Percentiles rank a stretch among this genome's conserved stretches.
Conservation (phyloP, 106 monocot genomes). For the Platanthera guangdongensis region DNA sequence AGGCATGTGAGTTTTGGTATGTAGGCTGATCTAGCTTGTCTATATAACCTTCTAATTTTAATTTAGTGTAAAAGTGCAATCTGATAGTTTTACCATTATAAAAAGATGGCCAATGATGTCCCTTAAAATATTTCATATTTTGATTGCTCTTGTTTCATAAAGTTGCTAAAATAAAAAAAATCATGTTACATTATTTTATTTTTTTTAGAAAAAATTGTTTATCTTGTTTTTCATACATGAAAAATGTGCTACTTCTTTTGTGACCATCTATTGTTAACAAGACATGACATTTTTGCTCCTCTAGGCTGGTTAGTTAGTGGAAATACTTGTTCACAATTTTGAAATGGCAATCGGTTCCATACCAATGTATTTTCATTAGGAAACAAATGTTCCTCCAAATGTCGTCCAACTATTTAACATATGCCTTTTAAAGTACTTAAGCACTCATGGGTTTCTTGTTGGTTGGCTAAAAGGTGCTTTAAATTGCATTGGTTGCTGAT, state of each 20-base stretch:
- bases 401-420: too few species aligned
- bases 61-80: neutral
- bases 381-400: too few species aligned
- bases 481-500: neutral
- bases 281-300: too few species aligned
- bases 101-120: neutral
- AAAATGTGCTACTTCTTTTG: too few species aligned
- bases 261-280: too few species aligned
- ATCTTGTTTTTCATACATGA: too few species aligned
- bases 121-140: neutral
- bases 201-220: too few species aligned
- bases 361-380: too few species aligned
- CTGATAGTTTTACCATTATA: neutral
- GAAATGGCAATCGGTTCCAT: neutral
- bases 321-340: neutral
- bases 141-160: too few species aligned
- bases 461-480: neutral
- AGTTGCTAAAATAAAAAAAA: too few species aligned
- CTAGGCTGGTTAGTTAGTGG: neutral
- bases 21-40: slow-evolving; percentile 10
- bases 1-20: slow-evolving; percentile 99
- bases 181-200: too few species aligned
- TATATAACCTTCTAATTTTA: neutral
- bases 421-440: too few species aligned
- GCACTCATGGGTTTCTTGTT: neutral